Conservation (phyloP, 2,329 filamentous ascomycete species). For the Paecilomyces sp. region DNA sequence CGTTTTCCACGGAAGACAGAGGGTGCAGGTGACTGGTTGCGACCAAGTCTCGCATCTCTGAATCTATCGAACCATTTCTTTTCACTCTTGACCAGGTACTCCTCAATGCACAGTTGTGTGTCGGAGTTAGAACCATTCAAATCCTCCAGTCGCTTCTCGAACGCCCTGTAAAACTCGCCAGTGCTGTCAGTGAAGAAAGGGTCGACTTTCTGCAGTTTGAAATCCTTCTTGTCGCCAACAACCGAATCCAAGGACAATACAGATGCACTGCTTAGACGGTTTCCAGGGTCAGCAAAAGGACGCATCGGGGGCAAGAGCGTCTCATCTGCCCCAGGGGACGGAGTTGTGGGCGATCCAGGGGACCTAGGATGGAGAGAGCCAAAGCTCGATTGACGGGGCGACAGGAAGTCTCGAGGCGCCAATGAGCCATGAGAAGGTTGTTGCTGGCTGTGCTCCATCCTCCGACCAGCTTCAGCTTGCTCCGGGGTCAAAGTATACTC, state of each 20-base stretch:
- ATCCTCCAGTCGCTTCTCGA: conserved; percentile 50
- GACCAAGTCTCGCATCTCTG: conserved; percentile 52
- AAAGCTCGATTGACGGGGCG: conserved; percentile 20
- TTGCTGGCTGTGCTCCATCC: conserved; percentile 12
- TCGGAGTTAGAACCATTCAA: conserved; percentile 53
- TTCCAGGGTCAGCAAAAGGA: conserved; percentile 22
- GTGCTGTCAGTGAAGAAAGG: conserved; percentile 61
- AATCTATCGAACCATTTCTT: conserved; percentile 60
- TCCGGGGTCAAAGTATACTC: conserved; percentile 31
- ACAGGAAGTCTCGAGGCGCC: conserved; percentile 11
- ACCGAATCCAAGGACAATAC: conserved; percentile 50
- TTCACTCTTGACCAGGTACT: conserved; percentile 58
- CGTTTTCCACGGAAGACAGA: conserved; percentile 25
- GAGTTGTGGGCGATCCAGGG: conserved; percentile 17
- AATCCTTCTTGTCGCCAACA: conserved; percentile 55
- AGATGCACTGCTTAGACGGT: conserved; percentile 35
- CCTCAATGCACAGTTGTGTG: conserved; percentile 55
- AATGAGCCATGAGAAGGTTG: conserved; percentile 8
- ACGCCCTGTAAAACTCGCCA: conserved; percentile 54
- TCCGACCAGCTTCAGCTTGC: conserved; percentile 23
- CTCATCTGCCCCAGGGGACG: conserved; percentile 25
- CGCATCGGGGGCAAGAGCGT: conserved; percentile 20
- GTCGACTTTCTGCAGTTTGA: conserved; percentile 58
- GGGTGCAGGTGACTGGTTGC: conserved; percentile 34
- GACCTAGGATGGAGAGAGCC: conserved; percentile 12